Evolutionary conservation across 148 eudicot species (phyloP), one percentile per base, ranked within the genome.

Genomic region (Suaeda aralocaspica): DNA sequence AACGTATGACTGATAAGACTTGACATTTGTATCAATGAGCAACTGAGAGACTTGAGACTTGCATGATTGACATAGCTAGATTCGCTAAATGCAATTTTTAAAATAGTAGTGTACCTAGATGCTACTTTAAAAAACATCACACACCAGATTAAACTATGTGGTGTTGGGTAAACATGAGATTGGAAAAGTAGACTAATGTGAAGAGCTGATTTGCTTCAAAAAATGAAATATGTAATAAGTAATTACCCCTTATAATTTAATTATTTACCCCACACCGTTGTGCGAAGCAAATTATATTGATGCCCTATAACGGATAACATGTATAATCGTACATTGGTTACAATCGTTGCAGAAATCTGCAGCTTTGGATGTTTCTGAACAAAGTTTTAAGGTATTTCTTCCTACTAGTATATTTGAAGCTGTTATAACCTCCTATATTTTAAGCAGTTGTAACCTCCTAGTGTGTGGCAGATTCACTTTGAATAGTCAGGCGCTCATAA

Each of bases 331-430:
- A 5, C 41, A 10, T 50, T 41, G 19, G 50, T 53, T 79, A 69
- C 7, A 71, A 59, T 75, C 59, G 71, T 80, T 79, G 78, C 91
- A 93, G 98, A 93, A 93, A 87, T 24, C 88, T 74, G 22, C 87
- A 24, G 95, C 80, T 29, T 51, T 90, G 80, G 98, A 93, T 73
- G 88, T 86, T 36, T 56, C 84, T 2, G 95, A 88, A 78, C 92
- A 87, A 68, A 82, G 81, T 73, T 88, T 90, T 64, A 90, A 93
- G 98, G 98, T 93, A 85, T 63, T 36, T 57, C 13, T 21, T 42
- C 8, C 14, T 69, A n/a, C n/a, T n/a, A n/a, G n/a, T n/a, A n/a
- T n/a, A n/a, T n/a, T n/a, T n/a, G n/a, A n/a, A n/a, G n/a, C n/a
- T n/a, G n/a, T n/a, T n/a, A n/a, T n/a, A n/a, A n/a, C n/a, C n/a